Base-by-base conservation (phyloP, 352 stramenopile species). In the Phytophthora fragariaefolia region DNA sequence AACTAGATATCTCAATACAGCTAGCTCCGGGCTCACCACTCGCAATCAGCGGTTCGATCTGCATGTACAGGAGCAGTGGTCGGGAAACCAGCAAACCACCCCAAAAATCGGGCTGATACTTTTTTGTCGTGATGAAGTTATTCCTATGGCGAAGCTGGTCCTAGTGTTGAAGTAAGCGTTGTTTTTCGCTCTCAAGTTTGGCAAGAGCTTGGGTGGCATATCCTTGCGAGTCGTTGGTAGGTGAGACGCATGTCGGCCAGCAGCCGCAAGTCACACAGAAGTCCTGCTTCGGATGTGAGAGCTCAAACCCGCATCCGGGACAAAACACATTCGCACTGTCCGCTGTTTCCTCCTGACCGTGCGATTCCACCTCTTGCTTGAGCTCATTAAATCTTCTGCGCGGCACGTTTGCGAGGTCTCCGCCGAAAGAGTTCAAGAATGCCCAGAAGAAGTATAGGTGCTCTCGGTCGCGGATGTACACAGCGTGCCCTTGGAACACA, bases 361-460 rank as follows among this genome's bases (percentile, higher is more conserved):
- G 82, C 3, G 73, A 69, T 28, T 90, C 66, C 34, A 77, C 67
- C 47, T 66, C 70, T 23, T 70, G 58, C 24, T 42, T 61, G 10
- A 54, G 38, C 12, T 67, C 50, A 4, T 64, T 58, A n/a, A 55
- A 51, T 46, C 75, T 74, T 15, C 63, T 57, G 18, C 76, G 68
- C 0, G 82, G 77, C 1, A 91, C 79, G 24, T 75, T 83, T 30
- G 20, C 27, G n/a, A 91, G 34, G 38, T 87, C 68, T 26, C 70
- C 67, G 8, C 69, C 42, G 58, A 91, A 91, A 9, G 77, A 80
- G n/a, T 60, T 57, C 24, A 90, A 49, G 48, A 93, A 91, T 10
- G 77, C 73, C n/a, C 76, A 57, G 43, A 90, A 89, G 62, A 89
- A 93, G 38, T 85, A 88, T 26, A 91, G 47, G 23, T 93, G 85